Percentiles rank a stretch among this genome's conserved stretches.
phyloP scores from a whole-genome alignment of 1,139 yeast species.

The Tardiomyces digboiensis region DNA sequence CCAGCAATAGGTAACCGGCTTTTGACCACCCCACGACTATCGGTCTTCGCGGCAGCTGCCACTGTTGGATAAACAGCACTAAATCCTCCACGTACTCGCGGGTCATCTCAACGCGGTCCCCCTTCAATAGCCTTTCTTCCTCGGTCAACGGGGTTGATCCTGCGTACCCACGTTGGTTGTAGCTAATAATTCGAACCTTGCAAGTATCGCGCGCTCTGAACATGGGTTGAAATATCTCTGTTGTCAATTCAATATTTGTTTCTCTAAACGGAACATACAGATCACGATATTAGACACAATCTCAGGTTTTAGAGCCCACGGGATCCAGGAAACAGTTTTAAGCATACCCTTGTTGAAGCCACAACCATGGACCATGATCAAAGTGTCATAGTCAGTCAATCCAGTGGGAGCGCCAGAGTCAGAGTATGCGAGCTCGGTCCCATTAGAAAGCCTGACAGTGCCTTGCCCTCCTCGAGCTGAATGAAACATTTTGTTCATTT shows the following conservation, averaged over 20 bases:
- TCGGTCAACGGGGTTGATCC: slow-evolving; percentile 3
- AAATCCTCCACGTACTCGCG: slow-evolving; percentile 10
- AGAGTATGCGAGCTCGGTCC: slow-evolving; percentile 2
- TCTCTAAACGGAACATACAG: slow-evolving; percentile 3
- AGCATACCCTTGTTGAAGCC: slow-evolving; percentile 1
- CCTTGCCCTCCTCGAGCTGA: background rate
- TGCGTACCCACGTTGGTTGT: slow-evolving; percentile 4
- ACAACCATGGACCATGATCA: slow-evolving; percentile 4
- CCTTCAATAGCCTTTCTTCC: background rate
- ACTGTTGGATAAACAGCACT: slow-evolving; percentile 11
- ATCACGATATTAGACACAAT: slow-evolving; percentile 3
- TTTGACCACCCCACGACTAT: slow-evolving; percentile 5
- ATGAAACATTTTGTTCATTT: background rate
- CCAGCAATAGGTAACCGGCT: slow-evolving; percentile 2
- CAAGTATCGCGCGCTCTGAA: background rate
- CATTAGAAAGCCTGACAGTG: slow-evolving; percentile 1
- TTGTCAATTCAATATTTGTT: background rate
- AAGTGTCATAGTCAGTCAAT: slow-evolving; percentile 1
- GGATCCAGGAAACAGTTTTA: background rate
- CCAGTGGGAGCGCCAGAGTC: slow-evolving; percentile 4
- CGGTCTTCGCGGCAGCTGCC: slow-evolving; percentile 1
- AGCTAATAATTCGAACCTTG: slow-evolving; percentile 1
- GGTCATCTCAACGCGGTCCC: slow-evolving; percentile 1
- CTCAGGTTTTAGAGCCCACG: background rate
- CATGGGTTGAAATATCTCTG: background rate